phyloP scores from a whole-genome alignment of 176 grass and related monocot species.

The Triticum urartu region DNA sequence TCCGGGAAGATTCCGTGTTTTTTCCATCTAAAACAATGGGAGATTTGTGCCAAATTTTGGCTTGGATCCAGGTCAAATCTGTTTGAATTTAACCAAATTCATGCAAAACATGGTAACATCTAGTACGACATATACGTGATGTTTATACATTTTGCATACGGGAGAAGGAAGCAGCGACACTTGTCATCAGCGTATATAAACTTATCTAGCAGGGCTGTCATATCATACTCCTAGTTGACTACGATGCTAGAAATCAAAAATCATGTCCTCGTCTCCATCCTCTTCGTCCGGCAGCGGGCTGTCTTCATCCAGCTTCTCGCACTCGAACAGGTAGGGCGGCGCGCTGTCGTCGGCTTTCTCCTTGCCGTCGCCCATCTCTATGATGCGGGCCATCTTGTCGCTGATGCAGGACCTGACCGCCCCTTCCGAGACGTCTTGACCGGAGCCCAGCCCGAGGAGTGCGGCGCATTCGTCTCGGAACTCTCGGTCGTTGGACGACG shows the following conservation, averaged over 20 bases:
- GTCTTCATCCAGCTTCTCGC: slow-evolving; percentile 40
- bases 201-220: no score
- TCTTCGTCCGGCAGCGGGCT: slow-evolving; percentile 21
- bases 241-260: slow-evolving; percentile 34
- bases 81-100: no score
- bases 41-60: no score
- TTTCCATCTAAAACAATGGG: background rate
- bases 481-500: slow-evolving; percentile 46
- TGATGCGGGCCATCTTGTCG: slow-evolving; percentile 53
- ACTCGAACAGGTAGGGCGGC: slow-evolving; percentile 58
- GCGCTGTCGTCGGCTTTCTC: slow-evolving; percentile 12
- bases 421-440: slow-evolving; percentile 24
- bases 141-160: no score
- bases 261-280: slow-evolving; percentile 31
- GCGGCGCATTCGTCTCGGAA: slow-evolving; percentile 52
- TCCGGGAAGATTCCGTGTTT: background rate
- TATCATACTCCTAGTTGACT: no score
- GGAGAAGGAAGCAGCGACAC: no score
- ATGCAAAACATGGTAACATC: no score
- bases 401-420: slow-evolving; percentile 42
- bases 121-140: no score
- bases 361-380: slow-evolving; percentile 53
- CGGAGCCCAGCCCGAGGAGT: slow-evolving; percentile 51
- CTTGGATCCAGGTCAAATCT: no score
- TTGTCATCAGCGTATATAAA: no score